Evolutionary conservation across 1,284 basidiomycete species (phyloP), one percentile per base, ranked within the genome.

Genomic region (Stygiomarasmius scandens): DNA sequence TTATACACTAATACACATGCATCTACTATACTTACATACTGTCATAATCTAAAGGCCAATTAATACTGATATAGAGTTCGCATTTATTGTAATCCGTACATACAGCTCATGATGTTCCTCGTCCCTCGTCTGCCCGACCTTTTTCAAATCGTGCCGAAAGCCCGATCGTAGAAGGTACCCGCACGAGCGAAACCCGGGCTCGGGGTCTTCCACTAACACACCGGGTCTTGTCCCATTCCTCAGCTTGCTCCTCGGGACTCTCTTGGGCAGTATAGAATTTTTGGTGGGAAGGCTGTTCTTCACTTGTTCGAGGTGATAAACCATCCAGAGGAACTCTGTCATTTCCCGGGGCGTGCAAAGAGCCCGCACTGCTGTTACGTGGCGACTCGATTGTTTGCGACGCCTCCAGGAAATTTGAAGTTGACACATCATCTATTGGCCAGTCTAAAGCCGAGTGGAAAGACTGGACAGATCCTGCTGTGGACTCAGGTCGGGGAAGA

Each of bases 221-320:
- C 41, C 88, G 85, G 1, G 92, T 94, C 71, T 86, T 86, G 69
- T 90, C 79, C 92, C 92, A 95, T 58, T 90, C 86, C 70, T 93
- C 92, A 19, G 92, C 90, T 70, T 85, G 78, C 67, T 90, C 88
- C 57, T 83, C 80, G 19, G 70, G 67, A 45, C 66, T 73, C 64
- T 84, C 81, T 6, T 67, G 68, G 36, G 73, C 75, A 11, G 77
- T 77, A 59, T 72, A 75, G 63, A 77, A 77, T 53, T 73, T 77
- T 63, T 85, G 80, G 58, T 81, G 81, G n/a, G 63, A 64, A 16
- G 56, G 38, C 10, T 64, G 62, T 27, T 70, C 67, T 4, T 58
- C 56, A 47, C 67, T 67, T 19, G 63, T 61, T 29, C 63, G 59
- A 2, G 62, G 63, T 4, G 66, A 68, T 48, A 58, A 24, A 45